Percentiles rank a stretch among this genome's conserved stretches.
Evolutionary conservation across 805 yeast genomes (phyloP).

Genomic region (Wickerhamiella lipophila): DNA sequence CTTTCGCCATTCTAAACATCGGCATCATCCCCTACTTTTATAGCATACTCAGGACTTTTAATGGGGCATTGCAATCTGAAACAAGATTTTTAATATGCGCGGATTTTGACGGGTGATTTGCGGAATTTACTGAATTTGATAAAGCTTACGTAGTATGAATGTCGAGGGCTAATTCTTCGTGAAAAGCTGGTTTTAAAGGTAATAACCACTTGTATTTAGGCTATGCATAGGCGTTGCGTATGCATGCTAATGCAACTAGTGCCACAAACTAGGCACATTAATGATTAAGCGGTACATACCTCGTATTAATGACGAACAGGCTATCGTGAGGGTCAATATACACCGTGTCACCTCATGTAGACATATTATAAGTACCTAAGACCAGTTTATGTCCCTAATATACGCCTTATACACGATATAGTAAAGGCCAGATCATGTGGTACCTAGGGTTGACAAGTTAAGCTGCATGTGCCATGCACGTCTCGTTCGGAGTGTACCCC

Average conservation of each 20-base stretch:
- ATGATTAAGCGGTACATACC: background rate
- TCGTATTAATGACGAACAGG: background rate
- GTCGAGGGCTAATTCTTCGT: too few relatives aligned
- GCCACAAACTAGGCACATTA: background rate
- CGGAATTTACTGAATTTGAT: too few relatives aligned
- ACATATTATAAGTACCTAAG: too few relatives aligned
- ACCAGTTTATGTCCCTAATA: too few relatives aligned
- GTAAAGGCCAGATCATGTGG: background rate
- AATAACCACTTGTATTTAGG: background rate
- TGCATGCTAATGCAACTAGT: conserved; percentile 1
- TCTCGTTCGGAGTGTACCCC: conserved; percentile 1
- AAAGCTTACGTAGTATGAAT: too few relatives aligned
- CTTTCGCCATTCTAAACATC: too few relatives aligned
- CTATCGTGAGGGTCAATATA: background rate
- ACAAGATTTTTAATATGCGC: background rate
- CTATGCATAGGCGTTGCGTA: background rate
- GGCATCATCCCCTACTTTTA: background rate
- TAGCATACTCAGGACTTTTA: background rate
- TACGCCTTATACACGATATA: too few relatives aligned
- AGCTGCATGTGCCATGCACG: conserved; percentile 4
- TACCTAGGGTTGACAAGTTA: background rate
- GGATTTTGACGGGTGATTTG: too few relatives aligned
- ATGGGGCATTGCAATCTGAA: background rate
- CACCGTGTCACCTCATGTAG: background rate
- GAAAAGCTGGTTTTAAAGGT: too few relatives aligned